A percentile compares a stretch with the other conserved stretches of the same genome.
Conservation (phyloP, 2,329 filamentous ascomycete genomes). For the Trichophyton benhamiae region DNA sequence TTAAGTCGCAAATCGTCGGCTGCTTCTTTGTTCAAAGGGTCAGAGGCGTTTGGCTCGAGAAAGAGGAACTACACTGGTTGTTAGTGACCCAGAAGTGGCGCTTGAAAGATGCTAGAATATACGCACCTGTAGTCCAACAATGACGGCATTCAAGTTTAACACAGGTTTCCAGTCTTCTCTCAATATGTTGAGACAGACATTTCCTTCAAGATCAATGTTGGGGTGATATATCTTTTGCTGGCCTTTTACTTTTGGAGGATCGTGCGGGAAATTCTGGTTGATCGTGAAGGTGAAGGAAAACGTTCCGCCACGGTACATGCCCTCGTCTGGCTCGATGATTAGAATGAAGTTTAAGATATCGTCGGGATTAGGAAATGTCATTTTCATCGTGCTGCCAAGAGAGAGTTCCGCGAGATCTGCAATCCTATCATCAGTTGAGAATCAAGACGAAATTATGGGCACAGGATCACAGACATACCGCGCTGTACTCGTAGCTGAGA, state of each 20-base stretch:
- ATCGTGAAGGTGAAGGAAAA: slow-evolving; percentile 90
- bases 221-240: slow-evolving; percentile 98
- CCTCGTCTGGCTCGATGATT: slow-evolving; percentile 41
- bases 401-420: slow-evolving; percentile 38
- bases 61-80: slow-evolving; percentile 63
- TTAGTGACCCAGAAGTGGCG: background rate
- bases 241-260: slow-evolving; percentile 94
- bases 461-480: slow-evolving; percentile 43
- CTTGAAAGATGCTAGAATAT: slow-evolving; percentile 14
- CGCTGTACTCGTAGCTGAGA: slow-evolving; percentile 93
- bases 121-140: slow-evolving; percentile 74
- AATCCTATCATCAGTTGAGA: background rate
- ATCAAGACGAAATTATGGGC: background rate
- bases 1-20: slow-evolving; percentile 82
- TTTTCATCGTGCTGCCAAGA: slow-evolving; percentile 45
- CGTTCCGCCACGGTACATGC: slow-evolving; percentile 72
- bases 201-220: slow-evolving; percentile 95
- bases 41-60: slow-evolving; percentile 90
- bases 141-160: slow-evolving; percentile 88
- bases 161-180: slow-evolving; percentile 99
- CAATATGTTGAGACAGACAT: slow-evolving; percentile 94
- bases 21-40: slow-evolving; percentile 97
- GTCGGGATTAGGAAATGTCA: slow-evolving; percentile 46
- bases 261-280: slow-evolving; percentile 90
- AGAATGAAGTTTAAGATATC: slow-evolving; percentile 44